These are phyloP conservation scores for Chrysochromulina tobinii DNA, from an alignment of 78 protist species.

Conservation along the genomic window DNA sequence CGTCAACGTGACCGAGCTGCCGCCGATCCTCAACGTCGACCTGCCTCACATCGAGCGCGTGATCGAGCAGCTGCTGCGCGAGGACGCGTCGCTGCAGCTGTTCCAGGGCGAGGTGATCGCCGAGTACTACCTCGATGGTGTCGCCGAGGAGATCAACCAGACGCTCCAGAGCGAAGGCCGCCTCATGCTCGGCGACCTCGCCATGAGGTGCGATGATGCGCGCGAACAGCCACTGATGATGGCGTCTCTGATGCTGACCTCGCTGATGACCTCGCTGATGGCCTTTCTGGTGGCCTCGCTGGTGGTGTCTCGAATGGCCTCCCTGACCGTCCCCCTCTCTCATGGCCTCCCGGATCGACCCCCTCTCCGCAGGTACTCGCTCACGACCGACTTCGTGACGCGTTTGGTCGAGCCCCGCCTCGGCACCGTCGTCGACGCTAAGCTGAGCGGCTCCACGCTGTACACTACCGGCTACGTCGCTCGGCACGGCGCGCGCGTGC, in stretches of 20 bases:
- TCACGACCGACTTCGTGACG: conserved; percentile 46
- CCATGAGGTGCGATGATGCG: background rate
- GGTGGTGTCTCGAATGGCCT: too few relatives aligned
- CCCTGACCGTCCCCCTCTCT: too few relatives aligned
- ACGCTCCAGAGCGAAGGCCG: conserved; percentile 53
- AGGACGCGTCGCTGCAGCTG: background rate
- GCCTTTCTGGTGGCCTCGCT: too few relatives aligned
- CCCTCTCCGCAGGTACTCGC: background rate
- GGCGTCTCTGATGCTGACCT: too few relatives aligned
- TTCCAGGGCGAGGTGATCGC: conserved; percentile 54
- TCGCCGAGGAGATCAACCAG: conserved; percentile 58
- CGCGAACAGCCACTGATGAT: too few relatives aligned
- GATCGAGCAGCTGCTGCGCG: conserved; percentile 25
- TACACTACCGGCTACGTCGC: background rate
- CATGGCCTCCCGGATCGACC: too few relatives aligned
- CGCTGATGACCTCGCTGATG: too few relatives aligned
- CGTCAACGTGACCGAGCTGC: conserved; percentile 60
- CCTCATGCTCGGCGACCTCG: conserved; percentile 55
- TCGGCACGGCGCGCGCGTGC: conserved; percentile 10
- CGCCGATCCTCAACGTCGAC: conserved; percentile 65
- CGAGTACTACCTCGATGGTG: conserved; percentile 49
- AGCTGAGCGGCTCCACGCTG: background rate
- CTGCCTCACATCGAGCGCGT: conserved; percentile 47
- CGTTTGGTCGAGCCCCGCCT: conserved; percentile 34
- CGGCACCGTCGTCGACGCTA: conserved; percentile 1